These are phyloP conservation scores for Aspergillus novofumigatus DNA, from an alignment of 2,329 filamentous ascomycete species.

Conservation along the genomic window DNA sequence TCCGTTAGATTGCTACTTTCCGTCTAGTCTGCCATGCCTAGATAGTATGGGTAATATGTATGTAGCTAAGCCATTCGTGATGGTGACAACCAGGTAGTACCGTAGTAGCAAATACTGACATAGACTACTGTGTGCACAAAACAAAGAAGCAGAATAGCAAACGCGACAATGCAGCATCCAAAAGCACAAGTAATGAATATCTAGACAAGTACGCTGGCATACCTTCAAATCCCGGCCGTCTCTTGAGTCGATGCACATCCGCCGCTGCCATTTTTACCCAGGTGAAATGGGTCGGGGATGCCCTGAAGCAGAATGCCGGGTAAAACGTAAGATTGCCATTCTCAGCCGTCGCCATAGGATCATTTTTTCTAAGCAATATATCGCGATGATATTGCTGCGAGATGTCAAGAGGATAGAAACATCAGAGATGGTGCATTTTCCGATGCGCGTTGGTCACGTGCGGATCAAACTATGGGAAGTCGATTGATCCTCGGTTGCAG, in stretches of 20 bases:
- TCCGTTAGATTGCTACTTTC: constrained; percentile 2
- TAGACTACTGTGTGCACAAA: neutral
- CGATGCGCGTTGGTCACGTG: neutral
- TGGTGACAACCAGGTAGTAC: neutral
- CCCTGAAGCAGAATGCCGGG: constrained; percentile 56
- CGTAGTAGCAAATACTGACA: neutral
- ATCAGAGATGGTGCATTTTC: neutral
- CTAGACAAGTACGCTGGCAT: constrained; percentile 12
- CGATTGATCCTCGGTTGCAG: too few relatives aligned
- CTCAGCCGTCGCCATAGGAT: constrained; percentile 21
- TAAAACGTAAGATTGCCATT: constrained; percentile 43
- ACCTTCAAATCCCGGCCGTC: constrained; percentile 51
- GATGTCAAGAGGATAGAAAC: neutral
- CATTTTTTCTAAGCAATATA: constrained; percentile 19
- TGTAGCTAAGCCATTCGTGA: neutral
- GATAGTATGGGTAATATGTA: too few relatives aligned
- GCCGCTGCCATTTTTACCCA: constrained; percentile 60
- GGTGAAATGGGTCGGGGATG: constrained; percentile 57
- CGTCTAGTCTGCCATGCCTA: neutral
- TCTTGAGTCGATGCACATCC: constrained; percentile 52
- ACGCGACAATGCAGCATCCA: neutral
- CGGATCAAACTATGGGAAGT: too few relatives aligned
- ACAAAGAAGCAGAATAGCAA: neutral
- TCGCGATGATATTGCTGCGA: neutral
- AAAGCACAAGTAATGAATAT: neutral